These are phyloP conservation scores for Cinnamomum micranthum DNA, from an alignment of 164 flowering plant genomes.

Conservation along the genomic window DNA sequence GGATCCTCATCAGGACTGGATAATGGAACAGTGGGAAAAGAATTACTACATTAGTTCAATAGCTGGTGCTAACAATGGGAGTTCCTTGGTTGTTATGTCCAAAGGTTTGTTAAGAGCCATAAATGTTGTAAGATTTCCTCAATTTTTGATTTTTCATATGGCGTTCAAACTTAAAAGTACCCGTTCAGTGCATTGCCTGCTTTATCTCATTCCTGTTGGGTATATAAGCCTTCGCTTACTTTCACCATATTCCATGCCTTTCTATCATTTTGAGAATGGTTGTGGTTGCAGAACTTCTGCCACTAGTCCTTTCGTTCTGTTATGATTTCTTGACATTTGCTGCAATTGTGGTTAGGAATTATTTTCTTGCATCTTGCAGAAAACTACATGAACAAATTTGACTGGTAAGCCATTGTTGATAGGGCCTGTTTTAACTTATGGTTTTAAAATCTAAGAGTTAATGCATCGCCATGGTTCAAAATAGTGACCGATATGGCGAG, in stretches of 20 bases:
- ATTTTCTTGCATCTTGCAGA: too few relatives aligned
- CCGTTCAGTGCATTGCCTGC: not conserved
- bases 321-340: too few relatives aligned
- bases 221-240: too few relatives aligned
- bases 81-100: slow-evolving; percentile 91
- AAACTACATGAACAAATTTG: too few relatives aligned
- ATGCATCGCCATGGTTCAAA: too few relatives aligned
- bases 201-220: not conserved
- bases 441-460: too few relatives aligned
- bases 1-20: slow-evolving; percentile 66
- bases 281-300: not conserved
- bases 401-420: too few relatives aligned
- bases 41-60: slow-evolving; percentile 81
- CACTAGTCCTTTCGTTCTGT: not conserved
- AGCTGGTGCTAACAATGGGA: slow-evolving; percentile 82
- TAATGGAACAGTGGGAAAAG: slow-evolving; percentile 96
- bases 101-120: slow-evolving; percentile 48
- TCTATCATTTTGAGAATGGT: not conserved
- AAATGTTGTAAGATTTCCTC: not conserved
- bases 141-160: not conserved
- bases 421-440: too few relatives aligned
- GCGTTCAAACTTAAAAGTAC: not conserved
- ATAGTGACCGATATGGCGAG: too few relatives aligned
- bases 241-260: not conserved
- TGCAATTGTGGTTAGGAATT: too few relatives aligned